These are phyloP conservation scores for Tetrahymena borealis DNA, from an alignment of 73 alveolate species.

Conservation along the genomic window DNA sequence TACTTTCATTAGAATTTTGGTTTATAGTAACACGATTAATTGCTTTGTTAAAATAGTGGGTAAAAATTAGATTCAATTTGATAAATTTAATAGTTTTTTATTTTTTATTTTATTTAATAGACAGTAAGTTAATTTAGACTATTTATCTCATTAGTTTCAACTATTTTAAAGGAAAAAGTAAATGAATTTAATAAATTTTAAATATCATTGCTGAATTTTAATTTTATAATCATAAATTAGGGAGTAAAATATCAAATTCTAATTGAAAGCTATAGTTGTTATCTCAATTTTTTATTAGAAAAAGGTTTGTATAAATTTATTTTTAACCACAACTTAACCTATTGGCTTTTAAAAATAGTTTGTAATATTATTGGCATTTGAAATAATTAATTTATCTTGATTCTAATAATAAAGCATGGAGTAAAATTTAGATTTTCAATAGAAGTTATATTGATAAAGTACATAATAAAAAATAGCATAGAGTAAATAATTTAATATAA, in stretches of 20 bases:
- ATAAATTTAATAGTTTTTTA: too few relatives aligned
- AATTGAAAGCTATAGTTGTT: too few relatives aligned
- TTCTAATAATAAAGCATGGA: background rate
- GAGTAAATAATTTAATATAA: background rate
- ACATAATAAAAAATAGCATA: background rate
- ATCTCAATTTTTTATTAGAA: background rate
- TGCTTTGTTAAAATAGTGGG: too few relatives aligned
- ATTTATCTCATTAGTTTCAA: background rate
- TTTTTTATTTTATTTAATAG: background rate
- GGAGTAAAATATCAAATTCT: too few relatives aligned
- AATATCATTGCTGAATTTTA: background rate
- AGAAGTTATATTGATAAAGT: background rate
- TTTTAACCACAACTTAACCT: background rate
- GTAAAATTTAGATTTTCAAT: background rate
- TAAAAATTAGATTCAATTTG: too few relatives aligned
- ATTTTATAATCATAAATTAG: background rate
- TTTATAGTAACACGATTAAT: too few relatives aligned
- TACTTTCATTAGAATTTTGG: too few relatives aligned
- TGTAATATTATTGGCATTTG: background rate
- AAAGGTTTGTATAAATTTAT: background rate
- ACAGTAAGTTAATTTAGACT: background rate
- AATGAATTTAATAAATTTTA: background rate
- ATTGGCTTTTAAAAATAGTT: background rate
- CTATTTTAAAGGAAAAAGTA: background rate
- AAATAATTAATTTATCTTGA: background rate